Percentiles rank a stretch among this genome's conserved stretches.
Evolutionary conservation across 2,329 filamentous ascomycete genomes (phyloP).

Genomic region (Pseudogymnoascus sp.): DNA sequence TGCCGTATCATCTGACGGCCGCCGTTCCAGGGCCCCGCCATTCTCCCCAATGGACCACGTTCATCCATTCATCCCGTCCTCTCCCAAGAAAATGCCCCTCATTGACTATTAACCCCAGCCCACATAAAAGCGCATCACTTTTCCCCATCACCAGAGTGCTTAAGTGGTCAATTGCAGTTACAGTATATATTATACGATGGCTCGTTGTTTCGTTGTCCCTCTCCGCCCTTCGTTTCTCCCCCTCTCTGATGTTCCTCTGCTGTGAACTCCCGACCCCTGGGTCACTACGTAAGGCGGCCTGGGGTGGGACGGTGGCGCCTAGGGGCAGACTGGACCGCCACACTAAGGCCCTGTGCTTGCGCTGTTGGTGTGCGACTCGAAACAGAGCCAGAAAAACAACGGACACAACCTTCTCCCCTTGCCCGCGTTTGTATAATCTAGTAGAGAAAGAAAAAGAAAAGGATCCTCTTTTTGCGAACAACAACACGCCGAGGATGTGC

Average conservation of each 20-base stretch:
- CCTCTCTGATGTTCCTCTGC: neutral
- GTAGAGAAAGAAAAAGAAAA: neutral
- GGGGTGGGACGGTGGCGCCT: neutral
- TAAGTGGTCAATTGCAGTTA: neutral
- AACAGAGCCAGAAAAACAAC: neutral
- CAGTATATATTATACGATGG: neutral
- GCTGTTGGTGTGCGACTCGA: conserved; percentile 2
- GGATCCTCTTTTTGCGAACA: neutral
- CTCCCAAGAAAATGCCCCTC: neutral
- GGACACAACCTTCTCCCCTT: neutral
- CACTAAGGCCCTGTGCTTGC: neutral
- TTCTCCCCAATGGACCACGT: neutral
- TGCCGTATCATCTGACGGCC: neutral
- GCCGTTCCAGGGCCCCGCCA: neutral
- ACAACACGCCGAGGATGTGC: neutral
- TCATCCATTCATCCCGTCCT: conserved; percentile 1
- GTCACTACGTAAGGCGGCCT: conserved; percentile 4
- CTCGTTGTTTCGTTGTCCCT: neutral
- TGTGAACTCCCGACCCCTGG: conserved; percentile 1
- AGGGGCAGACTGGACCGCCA: neutral
- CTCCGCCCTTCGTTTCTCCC: neutral
- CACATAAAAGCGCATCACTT: neutral
- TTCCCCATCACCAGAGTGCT: neutral
- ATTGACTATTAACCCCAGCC: neutral
- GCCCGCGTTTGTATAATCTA: neutral